Percentiles rank a stretch among this genome's conserved stretches.
These are phyloP conservation scores for Pseudogymnoascus sp. DNA, from an alignment of 2,329 filamentous ascomycete species.

Conservation along the genomic window DNA sequence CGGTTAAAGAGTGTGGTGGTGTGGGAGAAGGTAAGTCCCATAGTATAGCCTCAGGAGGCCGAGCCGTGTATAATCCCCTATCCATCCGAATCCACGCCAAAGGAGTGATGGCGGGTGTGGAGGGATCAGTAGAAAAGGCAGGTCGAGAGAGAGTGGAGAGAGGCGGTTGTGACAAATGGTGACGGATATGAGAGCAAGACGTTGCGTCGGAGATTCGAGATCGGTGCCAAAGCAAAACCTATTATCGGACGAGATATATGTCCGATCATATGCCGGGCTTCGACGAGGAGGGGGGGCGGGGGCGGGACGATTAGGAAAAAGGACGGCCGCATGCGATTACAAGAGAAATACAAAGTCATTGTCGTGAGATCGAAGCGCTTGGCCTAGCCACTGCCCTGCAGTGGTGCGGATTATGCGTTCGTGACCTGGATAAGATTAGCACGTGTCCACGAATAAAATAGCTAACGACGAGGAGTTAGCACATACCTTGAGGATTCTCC, in stretches of 20 bases:
- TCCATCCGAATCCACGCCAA: background rate
- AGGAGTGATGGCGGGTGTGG: background rate
- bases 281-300: background rate
- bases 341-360: constrained; percentile 6
- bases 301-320: background rate
- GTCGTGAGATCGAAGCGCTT: constrained; percentile 1
- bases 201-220: background rate
- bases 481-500: constrained; percentile 86
- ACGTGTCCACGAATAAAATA: background rate
- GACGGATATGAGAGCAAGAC: background rate
- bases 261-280: background rate
- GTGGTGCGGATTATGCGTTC: constrained; percentile 5
- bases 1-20: background rate
- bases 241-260: background rate
- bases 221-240: background rate
- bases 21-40: background rate
- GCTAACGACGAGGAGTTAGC: constrained; percentile 15
- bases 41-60: background rate
- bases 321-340: background rate
- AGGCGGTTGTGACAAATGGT: background rate
- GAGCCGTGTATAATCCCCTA: background rate
- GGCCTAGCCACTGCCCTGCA: background rate
- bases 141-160: background rate
- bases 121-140: background rate
- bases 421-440: background rate